Evolutionary conservation across 306 rosid genomes (phyloP).

Genomic region (Oemleria cerasiformis): DNA sequence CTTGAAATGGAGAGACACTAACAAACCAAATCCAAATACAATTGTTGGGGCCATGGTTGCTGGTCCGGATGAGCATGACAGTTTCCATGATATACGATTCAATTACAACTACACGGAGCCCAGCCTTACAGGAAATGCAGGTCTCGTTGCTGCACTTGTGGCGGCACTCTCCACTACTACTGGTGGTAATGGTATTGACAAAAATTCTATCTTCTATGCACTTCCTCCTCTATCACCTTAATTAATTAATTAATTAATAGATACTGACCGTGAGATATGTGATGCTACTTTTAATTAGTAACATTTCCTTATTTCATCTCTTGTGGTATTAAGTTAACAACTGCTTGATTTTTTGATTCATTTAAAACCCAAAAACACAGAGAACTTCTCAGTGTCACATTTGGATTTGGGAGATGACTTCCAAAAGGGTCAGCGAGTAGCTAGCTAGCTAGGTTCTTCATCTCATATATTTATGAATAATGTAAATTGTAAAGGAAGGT

Average conservation of each 20-base stretch:
- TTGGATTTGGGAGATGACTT: too few relatives aligned
- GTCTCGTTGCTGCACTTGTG: constrained; percentile 31
- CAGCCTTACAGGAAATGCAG: constrained; percentile 25
- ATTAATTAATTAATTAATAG: not conserved
- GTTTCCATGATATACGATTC: constrained; percentile 16
- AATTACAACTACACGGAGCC: constrained; percentile 22
- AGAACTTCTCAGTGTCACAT: too few relatives aligned
- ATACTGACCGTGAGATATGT: not conserved
- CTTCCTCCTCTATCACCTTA: constrained; percentile 14
- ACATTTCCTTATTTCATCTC: not conserved
- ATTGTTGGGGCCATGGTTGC: constrained; percentile 27
- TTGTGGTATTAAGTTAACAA: not conserved
- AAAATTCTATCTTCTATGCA: constrained; percentile 14
- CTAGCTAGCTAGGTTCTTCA: too few relatives aligned
- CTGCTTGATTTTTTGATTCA: not conserved
- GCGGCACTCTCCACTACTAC: constrained; percentile 15
- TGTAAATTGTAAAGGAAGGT: too few relatives aligned
- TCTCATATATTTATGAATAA: too few relatives aligned
- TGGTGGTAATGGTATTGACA: not conserved
- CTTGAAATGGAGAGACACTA: constrained; percentile 19
- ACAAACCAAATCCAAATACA: constrained; percentile 19
- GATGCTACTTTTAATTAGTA: too few relatives aligned
- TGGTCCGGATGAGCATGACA: constrained; percentile 13
- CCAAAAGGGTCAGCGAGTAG: too few relatives aligned
- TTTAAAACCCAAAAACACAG: not conserved